Evolutionary conservation across 2,329 filamentous ascomycete species (phyloP), one percentile per base, ranked within the genome.

Genomic region (Curvularia sp.): DNA sequence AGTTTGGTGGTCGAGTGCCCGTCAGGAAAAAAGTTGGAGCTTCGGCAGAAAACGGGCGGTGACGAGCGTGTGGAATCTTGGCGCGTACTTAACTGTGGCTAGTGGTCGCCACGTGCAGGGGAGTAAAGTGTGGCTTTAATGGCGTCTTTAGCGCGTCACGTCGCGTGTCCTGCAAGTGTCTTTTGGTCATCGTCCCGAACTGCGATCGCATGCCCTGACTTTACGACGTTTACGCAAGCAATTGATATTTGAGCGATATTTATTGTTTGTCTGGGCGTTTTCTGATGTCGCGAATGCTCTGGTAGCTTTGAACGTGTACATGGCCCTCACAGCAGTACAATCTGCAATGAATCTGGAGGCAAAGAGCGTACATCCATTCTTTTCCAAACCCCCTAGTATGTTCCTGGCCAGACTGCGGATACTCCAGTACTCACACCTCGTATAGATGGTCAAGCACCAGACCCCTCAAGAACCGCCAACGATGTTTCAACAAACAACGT

Each of bases 311-410:
- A 27, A 39, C 34, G 32, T 36, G 56, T 76, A 63, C 65, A 79
- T 79, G 77, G 76, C 76, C 64, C 65, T 74, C 45, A 53, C 71
- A 59, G 71, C 69, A 61, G 73, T 77, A 60, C 70, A 72, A 39
- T 61, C 69, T 54, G 75, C 72, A 57, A 79, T 79, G 76, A 69
- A 72, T 70, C 63, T 74, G 38, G 76, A 75, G 53, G 67, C 71
- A 48, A 66, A 76, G 60, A 65, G 53, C 60, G 53, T 78, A 49
- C 77, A 79, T 62, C 76, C 77, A 27, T 78, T 79, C 69, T 79
- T 79, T 55, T 62, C 71, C 25, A 77, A 75, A 54, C 59, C 67
- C 13, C 38, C 51, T 3, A 68, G 72, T 74, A 67, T 50, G 67
- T 28, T 10, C 25, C 13, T 15, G 12, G 9, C 7, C 18, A 21